Evolutionary conservation across 1,284 basidiomycete species (phyloP).

Genomic region (Cerioporus squamosus): DNA sequence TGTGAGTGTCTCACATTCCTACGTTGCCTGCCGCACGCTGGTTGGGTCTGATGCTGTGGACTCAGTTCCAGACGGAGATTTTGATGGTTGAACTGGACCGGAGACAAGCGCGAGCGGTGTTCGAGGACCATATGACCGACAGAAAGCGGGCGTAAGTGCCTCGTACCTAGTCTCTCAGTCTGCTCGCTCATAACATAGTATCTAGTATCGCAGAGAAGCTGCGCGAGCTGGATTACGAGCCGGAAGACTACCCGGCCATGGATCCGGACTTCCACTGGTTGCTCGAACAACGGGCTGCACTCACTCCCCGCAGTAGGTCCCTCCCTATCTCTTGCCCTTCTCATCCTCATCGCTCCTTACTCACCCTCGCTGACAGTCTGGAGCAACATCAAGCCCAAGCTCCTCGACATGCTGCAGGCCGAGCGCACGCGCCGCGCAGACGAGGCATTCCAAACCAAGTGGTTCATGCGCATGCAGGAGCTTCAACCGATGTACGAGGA

Average conservation of each 20-base stretch:
- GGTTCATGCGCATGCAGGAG: neutral
- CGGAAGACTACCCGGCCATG: neutral
- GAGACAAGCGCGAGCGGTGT: neutral
- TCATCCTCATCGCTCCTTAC: neutral
- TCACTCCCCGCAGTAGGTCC: neutral
- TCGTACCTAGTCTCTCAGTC: too few relatives aligned
- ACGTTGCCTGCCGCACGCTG: neutral
- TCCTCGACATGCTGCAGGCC: neutral
- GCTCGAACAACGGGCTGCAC: neutral
- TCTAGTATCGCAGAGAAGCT: neutral
- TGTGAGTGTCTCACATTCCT: neutral
- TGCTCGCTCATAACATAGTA: neutral
- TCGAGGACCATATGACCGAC: neutral
- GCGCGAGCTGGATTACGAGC: neutral
- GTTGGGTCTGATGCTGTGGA: neutral
- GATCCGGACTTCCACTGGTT: neutral
- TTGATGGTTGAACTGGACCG: neutral
- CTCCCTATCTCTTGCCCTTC: too few relatives aligned
- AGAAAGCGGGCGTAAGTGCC: neutral
- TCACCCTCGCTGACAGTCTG: neutral
- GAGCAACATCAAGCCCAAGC: neutral
- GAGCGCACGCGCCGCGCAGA: neutral
- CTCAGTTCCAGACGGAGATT: neutral
- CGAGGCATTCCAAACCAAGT: neutral
- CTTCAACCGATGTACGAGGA: neutral